Conservation (phyloP, 495 filamentous ascomycete species). For the Penicillium antarcticum region DNA sequence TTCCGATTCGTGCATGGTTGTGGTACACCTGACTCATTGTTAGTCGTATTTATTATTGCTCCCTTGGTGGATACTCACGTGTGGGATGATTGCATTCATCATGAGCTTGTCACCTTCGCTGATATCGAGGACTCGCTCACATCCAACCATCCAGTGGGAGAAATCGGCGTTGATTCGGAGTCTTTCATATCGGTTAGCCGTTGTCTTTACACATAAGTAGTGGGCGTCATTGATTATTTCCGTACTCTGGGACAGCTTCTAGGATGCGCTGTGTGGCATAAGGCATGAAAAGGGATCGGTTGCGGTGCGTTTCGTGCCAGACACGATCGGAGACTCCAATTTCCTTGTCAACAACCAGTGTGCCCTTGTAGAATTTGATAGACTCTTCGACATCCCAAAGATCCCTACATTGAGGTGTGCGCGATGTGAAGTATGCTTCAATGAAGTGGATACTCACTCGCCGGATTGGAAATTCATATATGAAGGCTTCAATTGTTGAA, state of each 20-base stretch:
- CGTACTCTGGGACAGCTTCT: conserved; percentile 22
- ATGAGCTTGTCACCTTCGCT: conserved; percentile 22
- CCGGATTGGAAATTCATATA: conserved; percentile 26
- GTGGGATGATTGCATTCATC: conserved; percentile 20
- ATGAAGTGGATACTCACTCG: conserved; percentile 8
- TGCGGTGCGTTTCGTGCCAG: conserved; percentile 28
- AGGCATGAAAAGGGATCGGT: conserved; percentile 25
- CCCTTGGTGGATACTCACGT: conserved; percentile 7
- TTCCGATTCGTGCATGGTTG: conserved; percentile 28
- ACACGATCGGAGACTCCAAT: conserved; percentile 20
- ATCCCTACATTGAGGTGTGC: conserved; percentile 12
- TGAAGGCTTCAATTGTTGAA: conserved; percentile 9
- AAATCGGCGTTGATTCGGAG: conserved; percentile 26
- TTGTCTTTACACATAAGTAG: neutral
- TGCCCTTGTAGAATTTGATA: conserved; percentile 21
- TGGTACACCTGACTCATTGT: conserved; percentile 18
- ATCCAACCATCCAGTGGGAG: conserved; percentile 27
- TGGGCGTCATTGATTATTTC: neutral
- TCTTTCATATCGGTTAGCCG: neutral
- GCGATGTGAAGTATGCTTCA: neutral
- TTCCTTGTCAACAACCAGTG: conserved; percentile 20
- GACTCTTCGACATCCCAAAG: conserved; percentile 24
- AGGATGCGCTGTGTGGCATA: conserved; percentile 17
- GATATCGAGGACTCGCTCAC: conserved; percentile 21
- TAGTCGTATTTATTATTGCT: neutral